A percentile compares a stretch with the other conserved stretches of the same genome.
phyloP scores from a whole-genome alignment of 805 yeast genomes.

The Teunomyces atbi region DNA sequence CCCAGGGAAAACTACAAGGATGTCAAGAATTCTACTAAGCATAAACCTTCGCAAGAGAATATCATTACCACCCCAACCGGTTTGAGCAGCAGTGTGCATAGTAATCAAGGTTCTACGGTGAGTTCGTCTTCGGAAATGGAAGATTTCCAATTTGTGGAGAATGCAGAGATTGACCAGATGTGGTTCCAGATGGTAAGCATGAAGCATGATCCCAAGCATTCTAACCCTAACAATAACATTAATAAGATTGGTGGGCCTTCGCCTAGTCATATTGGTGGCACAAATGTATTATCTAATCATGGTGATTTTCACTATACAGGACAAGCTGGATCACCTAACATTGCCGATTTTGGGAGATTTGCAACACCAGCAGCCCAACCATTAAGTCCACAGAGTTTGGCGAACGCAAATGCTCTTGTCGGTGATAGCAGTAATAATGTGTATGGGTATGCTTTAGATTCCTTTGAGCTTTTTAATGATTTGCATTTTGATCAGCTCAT shows the following conservation, averaged over 20 bases:
- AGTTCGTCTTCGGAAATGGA: slow-evolving; percentile 11
- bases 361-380: slow-evolving; percentile 2
- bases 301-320: not conserved
- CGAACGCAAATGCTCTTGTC: not conserved
- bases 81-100: not conserved
- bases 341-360: not conserved
- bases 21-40: not conserved
- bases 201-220: slow-evolving; percentile 15
- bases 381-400: slow-evolving; percentile 8
- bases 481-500: slow-evolving; percentile 8
- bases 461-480: slow-evolving; percentile 5
- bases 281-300: not conserved
- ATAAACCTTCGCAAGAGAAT: not conserved
- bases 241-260: slow-evolving; percentile 1
- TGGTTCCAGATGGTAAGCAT: slow-evolving; percentile 33
- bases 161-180: slow-evolving; percentile 33
- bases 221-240: not conserved
- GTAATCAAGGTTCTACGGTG: slow-evolving; percentile 5
- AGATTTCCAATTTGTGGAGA: slow-evolving; percentile 18
- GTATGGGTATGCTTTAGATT: slow-evolving; percentile 1
- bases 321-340: not conserved
- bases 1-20: slow-evolving; percentile 1
- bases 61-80: not conserved
- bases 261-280: not conserved
- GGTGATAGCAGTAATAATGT: not conserved